Evolutionary conservation across 2,329 filamentous ascomycete genomes (phyloP), one percentile per base, ranked within the genome.

Genomic region (Exophiala viscosa): DNA sequence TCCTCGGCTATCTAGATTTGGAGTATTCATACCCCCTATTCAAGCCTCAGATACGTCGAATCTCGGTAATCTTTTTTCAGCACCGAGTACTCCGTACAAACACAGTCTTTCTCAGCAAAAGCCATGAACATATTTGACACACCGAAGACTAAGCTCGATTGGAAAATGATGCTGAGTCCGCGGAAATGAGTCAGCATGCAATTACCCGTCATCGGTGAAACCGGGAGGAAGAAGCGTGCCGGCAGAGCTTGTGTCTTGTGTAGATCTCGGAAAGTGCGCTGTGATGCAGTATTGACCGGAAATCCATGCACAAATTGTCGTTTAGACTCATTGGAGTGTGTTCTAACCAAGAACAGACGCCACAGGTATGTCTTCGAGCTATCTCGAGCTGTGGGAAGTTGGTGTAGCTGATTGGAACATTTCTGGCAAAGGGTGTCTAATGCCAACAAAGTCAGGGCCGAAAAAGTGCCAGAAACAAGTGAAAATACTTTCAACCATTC

Each of bases 171-270:
- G n/a, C 20, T 3, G 20, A 23, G 6, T 23, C 20, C 3, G 6
- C 20, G 6, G 20, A 23, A 3, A 23, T 23, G 35, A 14, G 9
- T 38, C n/a, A 14, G 6, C 10, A 38, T 38, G 35, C 35, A 38
- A 6, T 2, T 8, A 17, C 14, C 35, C 17, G 35, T 2, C 3
- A 17, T 38, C 9, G 15, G 31, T 15, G 44, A 17, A 35, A 32
- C 14, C 11, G 32, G 32, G 20, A 36, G 14, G 10, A 35, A 46
- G 23, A 46, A 51, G 20, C 45, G 46, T 53, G 50, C 38, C 39
- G 33, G 51, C 18, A 45, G 36, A 50, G 46, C 51, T 17, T 54
- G 51, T 32, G 35, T 33, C 36, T 46, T 41, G 9, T 54, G 51
- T 35, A 49, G 48, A 32, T 41, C 17, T 20, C 46, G 48, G 18